Percentiles rank a stretch among this genome's conserved stretches.
phyloP scores from a whole-genome alignment of 2,329 filamentous ascomycete species.

The Verticillium nonalfalfae region DNA sequence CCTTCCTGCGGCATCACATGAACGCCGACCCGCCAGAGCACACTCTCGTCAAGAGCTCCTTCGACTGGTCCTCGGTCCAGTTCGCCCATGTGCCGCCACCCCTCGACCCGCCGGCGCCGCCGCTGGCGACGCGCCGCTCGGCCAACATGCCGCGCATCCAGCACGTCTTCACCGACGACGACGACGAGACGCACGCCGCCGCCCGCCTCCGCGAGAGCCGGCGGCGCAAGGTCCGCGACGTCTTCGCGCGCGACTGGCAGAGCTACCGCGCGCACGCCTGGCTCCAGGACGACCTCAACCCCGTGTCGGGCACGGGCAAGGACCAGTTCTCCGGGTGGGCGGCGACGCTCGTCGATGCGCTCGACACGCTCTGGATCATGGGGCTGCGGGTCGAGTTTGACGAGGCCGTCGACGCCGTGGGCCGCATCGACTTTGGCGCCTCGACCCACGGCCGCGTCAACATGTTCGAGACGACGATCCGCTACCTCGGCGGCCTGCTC shows the following conservation, averaged over 20 bases:
- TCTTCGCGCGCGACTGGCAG: conserved; percentile 28
- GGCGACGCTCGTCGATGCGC: conserved; percentile 36
- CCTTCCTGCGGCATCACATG: background rate
- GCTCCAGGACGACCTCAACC: conserved; percentile 35
- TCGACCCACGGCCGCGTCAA: conserved; percentile 22
- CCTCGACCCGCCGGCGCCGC: conserved; percentile 14
- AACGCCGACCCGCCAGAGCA: background rate
- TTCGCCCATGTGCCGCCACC: conserved; percentile 17
- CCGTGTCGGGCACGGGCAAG: conserved; percentile 33
- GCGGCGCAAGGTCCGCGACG: conserved; percentile 29
- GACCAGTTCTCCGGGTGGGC: conserved; percentile 41
- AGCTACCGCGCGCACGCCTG: conserved; percentile 37
- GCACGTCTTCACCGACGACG: conserved; percentile 19
- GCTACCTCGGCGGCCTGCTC: conserved; percentile 63
- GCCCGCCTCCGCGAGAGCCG: conserved; percentile 19
- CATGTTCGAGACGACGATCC: conserved; percentile 65
- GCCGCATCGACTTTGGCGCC: conserved; percentile 41
- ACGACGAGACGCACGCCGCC: conserved; percentile 9
- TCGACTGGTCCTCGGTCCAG: conserved; percentile 27
- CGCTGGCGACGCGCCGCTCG: background rate
- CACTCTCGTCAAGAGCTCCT: conserved; percentile 19
- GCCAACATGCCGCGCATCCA: conserved; percentile 26
- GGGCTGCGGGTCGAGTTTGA: conserved; percentile 41
- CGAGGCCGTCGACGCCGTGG: conserved; percentile 36
- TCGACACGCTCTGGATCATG: conserved; percentile 51